phyloP scores from a whole-genome alignment of 345 rosid genomes.

The Anacardium occidentale region DNA sequence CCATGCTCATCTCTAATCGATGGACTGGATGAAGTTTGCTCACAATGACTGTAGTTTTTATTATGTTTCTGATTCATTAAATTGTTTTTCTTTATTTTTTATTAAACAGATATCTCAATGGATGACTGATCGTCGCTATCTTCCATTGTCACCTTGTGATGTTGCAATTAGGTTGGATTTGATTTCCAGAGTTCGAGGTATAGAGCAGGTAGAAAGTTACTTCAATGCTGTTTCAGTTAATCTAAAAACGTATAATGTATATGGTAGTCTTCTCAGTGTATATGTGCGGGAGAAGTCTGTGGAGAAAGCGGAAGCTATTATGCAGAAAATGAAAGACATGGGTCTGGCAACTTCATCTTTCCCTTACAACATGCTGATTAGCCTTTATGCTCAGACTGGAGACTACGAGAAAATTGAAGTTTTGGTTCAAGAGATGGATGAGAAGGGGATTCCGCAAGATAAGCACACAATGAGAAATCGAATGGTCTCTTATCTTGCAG shows the following conservation, averaged over 20 bases:
- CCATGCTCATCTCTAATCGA: neutral
- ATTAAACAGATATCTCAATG: slow-evolving; percentile 30
- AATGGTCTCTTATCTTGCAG: slow-evolving; percentile 18
- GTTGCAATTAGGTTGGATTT: slow-evolving; percentile 25
- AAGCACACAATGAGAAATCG: slow-evolving; percentile 11
- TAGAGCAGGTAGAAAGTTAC: slow-evolving; percentile 24
- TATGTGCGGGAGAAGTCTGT: slow-evolving; percentile 20
- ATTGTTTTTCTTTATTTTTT: neutral
- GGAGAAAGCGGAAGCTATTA: slow-evolving; percentile 28
- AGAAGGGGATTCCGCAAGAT: slow-evolving; percentile 27
- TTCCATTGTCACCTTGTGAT: slow-evolving; percentile 4
- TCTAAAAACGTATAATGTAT: slow-evolving; percentile 17
- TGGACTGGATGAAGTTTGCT: neutral
- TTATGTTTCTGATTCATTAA: neutral
- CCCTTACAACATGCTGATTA: slow-evolving; percentile 27
- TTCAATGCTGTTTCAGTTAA: slow-evolving; percentile 18
- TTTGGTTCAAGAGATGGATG: slow-evolving; percentile 27
- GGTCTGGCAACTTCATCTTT: slow-evolving; percentile 15
- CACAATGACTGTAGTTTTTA: neutral
- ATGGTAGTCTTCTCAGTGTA: slow-evolving; percentile 30
- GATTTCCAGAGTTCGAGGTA: slow-evolving; percentile 28
- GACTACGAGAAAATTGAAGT: slow-evolving; percentile 20
- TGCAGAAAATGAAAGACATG: slow-evolving; percentile 27
- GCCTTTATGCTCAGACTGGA: slow-evolving; percentile 19
- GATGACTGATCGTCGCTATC: slow-evolving; percentile 21